phyloP scores from a whole-genome alignment of 352 stramenopile genomes.

The Elongisporangium anandrum region DNA sequence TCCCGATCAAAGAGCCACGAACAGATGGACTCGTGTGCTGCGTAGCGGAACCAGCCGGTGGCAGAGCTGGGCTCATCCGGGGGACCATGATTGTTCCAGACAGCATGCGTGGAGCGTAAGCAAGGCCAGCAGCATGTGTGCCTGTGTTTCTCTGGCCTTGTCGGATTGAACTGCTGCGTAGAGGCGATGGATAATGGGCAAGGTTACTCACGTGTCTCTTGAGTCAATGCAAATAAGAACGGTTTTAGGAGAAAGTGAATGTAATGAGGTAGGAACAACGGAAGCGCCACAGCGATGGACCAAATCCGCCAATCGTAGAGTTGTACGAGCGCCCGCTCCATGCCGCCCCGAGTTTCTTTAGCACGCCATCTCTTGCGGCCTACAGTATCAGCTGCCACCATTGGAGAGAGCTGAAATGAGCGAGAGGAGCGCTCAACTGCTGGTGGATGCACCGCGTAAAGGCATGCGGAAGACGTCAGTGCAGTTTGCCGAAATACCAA shows the following conservation, averaged over 20 bases:
- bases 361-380: background rate
- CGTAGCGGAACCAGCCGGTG: too few relatives aligned
- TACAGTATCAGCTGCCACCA: background rate
- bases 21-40: too few relatives aligned
- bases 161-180: background rate
- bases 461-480: background rate
- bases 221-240: background rate
- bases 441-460: background rate
- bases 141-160: background rate
- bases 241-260: background rate
- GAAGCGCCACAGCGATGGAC: background rate
- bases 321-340: background rate
- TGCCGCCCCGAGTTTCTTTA: slow-evolving; percentile 1
- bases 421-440: background rate
- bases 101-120: background rate
- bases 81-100: too few relatives aligned
- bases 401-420: background rate
- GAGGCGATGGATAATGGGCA: background rate
- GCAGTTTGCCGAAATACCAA: background rate
- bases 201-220: too few relatives aligned
- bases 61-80: too few relatives aligned
- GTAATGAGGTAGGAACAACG: background rate
- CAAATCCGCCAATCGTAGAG: background rate
- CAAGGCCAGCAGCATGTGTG: background rate
- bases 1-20: too few relatives aligned